Base-by-base conservation (phyloP, 2,329 filamentous ascomycete species). In the Bertia moriformis region DNA sequence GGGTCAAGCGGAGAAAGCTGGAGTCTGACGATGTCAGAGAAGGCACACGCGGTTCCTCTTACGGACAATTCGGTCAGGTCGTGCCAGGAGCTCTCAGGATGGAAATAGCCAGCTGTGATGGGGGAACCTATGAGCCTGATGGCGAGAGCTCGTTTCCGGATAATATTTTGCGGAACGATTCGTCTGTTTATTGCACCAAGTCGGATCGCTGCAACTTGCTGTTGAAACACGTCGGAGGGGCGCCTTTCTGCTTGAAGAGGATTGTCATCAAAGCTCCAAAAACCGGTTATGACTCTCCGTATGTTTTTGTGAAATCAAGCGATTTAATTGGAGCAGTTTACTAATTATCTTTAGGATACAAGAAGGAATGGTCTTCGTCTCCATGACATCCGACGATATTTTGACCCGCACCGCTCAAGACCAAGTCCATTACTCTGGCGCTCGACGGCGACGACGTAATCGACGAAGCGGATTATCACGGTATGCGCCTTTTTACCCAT, bases 31-130 rank as follows among this genome's bases (percentile, higher is more conserved):
- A 61, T 43, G 55, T 54, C 24, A 51, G 61, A 20, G 56, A 63
- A 40, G 57, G 56, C 2, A 45, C 53, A 4, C 50, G 50, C 39
- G 56, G 55, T 2, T 71, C 71, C 48, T 67, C 63, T 41, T 79
- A 80, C 46, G 74, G 74, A 4, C 65, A 73, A 47, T 69, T 68
- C 48, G 75, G 75, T 12, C 73, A 78, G 49, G 71, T 78, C 13
- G 68, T 76, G 14, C 59, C 73, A 2, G 73, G 73, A 1, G 58
- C 64, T 35, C 53, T 80, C 47, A 66, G 65, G 45, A 67, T 79
- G 67, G 68, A 78, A 44, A 62, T 79, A 39, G 59, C 67, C 37
- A 75, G 67, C 55, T 78, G 73, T 47, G 73, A 78, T 52, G 74
- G 73, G 29, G 73, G 73, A 4, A 51, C 55, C 37, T 61, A 64